Evolutionary conservation across 441 rosid species (phyloP).

Genomic region (Melastoma candidum): DNA sequence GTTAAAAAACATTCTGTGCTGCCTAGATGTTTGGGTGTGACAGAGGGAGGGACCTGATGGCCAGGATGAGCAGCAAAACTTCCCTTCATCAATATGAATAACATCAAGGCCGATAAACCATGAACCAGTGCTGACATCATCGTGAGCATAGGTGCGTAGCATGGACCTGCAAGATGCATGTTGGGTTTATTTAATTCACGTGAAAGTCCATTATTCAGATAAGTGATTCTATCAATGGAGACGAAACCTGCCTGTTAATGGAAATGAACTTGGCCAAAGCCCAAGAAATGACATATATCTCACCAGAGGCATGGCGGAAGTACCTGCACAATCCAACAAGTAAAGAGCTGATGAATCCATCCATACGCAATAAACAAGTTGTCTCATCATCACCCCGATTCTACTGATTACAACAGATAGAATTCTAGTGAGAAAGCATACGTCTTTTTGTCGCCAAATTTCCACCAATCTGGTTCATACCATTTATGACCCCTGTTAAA

Average conservation of each 20-base stretch:
- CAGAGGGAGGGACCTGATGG: too few species aligned
- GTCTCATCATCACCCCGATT: too few species aligned
- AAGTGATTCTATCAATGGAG: not conserved
- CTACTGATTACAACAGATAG: too few species aligned
- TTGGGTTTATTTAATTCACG: not conserved
- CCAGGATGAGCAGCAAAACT: conserved; percentile 28
- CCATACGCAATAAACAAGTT: too few species aligned
- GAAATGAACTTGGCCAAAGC: conserved; percentile 77
- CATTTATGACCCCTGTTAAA: conserved; percentile 71
- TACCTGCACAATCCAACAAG: conserved; percentile 38
- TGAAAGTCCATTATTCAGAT: not conserved
- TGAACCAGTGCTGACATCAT: conserved; percentile 82
- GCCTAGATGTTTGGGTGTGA: too few species aligned
- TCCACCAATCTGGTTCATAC: conserved; percentile 99
- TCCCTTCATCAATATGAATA: conserved; percentile 69
- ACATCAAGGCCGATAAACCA: conserved; percentile 93
- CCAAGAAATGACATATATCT: conserved; percentile 65
- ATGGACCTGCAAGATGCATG: conserved; percentile 34
- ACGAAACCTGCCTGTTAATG: conserved; percentile 55
- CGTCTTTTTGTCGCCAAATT: conserved; percentile 51
- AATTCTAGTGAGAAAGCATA: too few species aligned
- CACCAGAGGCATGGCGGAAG: conserved; percentile 91
- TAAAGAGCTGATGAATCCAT: conserved; percentile 2
- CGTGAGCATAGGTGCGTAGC: conserved; percentile 77
- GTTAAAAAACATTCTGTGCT: too few species aligned